Conservation (phyloP, 306 rosid genomes). For the Cicer cuneatum region DNA sequence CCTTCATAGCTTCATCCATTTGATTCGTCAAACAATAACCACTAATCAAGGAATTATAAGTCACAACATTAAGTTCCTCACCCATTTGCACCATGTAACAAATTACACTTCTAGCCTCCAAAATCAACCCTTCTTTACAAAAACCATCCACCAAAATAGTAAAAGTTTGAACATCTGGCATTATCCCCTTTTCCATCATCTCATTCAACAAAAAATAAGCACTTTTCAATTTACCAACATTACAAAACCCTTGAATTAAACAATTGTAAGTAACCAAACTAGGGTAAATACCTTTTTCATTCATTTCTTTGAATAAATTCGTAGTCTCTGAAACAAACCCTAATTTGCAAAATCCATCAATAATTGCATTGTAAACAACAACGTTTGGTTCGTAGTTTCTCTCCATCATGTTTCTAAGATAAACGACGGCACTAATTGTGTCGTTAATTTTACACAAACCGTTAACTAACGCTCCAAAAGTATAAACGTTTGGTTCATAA, state of each 20-base stretch:
- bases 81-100: constrained; percentile 42
- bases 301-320: constrained; percentile 47
- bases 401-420: constrained; percentile 38
- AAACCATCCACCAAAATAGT: constrained; percentile 47
- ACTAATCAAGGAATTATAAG: constrained; percentile 49
- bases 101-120: constrained; percentile 34
- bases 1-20: constrained; percentile 42
- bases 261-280: constrained; percentile 43
- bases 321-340: constrained; percentile 38
- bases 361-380: constrained; percentile 38
- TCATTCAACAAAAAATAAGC: constrained; percentile 35
- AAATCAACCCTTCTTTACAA: constrained; percentile 48
- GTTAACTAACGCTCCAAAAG: constrained; percentile 40
- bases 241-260: constrained; percentile 47
- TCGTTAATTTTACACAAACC: constrained; percentile 45
- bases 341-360: constrained; percentile 45
- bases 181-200: constrained; percentile 43
- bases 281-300: constrained; percentile 31
- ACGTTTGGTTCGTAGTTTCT: constrained; percentile 13
- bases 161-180: constrained; percentile 43
- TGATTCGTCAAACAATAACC: constrained; percentile 45
- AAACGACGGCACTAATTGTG: constrained; percentile 29
- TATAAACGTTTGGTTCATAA: constrained; percentile 19
- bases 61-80: constrained; percentile 46
- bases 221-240: constrained; percentile 39